Base-by-base conservation (phyloP, 2,329 filamentous ascomycete genomes). In the Colletotrichum sp. region DNA sequence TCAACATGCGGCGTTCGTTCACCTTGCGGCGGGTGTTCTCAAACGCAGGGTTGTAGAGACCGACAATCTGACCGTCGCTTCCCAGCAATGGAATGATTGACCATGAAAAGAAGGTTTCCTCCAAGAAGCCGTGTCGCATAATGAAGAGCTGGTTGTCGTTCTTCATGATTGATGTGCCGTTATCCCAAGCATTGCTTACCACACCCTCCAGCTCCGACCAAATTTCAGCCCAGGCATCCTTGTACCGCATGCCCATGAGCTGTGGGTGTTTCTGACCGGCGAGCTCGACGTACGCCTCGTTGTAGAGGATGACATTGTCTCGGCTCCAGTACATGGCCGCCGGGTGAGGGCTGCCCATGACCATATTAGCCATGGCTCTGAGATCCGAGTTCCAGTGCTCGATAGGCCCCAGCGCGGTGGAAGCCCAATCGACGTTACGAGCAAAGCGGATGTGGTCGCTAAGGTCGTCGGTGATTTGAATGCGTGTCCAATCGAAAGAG, bases 71-170 rank as follows among this genome's bases (percentile, higher is more conserved):
- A 3, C 95, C 95, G 75, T 96, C 93, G 52, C 90, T 88, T 5
- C 94, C 94, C 2, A 96, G 90, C 77, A 96, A 88, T 0, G 95
- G 95, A 30, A 96, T 93, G 57, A 96, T 92, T 2, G 92, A 94
- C 94, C 94, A 96, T 15, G 93, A 94, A 82, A 96, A 96, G 81
- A 94, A 96, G 0, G 94, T 92, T 81, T 97, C 95, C 83, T 98
- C 94, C 2, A 95, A 84, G 77, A 91, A 95, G 2, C 92, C 91
- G 77, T 91, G 91, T 9, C 95, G 91, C 63, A 90, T 87, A 36
- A 97, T 89, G 80, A 96, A 95, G 2, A 96, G 86, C 72, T 91
- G 92, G 77, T 96, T 94, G 79, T 97, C 95, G 78, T 96, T 93
- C 82, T 96, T 96, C 93, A 96, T 95, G 0, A 93, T 95, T 1